A percentile compares a stretch with the other conserved stretches of the same genome.
These are phyloP conservation scores for Thelonectria rubi DNA, from an alignment of 2,329 filamentous ascomycete species.

Conservation along the genomic window DNA sequence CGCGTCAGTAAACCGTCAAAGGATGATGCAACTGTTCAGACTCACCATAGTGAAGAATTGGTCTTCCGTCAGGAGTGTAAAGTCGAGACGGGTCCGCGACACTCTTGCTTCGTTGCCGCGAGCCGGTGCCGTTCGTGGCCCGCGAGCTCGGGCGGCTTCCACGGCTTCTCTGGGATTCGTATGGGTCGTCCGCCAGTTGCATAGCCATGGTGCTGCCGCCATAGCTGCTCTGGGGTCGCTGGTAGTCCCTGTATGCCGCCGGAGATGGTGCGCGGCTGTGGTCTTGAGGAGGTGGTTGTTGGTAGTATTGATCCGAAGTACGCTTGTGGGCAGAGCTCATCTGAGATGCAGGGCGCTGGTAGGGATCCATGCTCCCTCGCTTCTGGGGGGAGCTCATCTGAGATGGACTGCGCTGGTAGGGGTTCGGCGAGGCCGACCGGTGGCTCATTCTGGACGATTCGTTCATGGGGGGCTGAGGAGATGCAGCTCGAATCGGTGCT, in stretches of 20 bases:
- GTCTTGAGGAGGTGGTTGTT: slow-evolving; percentile 61
- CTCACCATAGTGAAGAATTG: slow-evolving; percentile 95
- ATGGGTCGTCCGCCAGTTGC: slow-evolving; percentile 70
- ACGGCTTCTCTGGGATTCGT: slow-evolving; percentile 65
- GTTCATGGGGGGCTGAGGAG: slow-evolving; percentile 67
- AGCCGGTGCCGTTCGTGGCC: slow-evolving; percentile 62
- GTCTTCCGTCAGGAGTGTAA: slow-evolving; percentile 84
- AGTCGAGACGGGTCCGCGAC: slow-evolving; percentile 83
- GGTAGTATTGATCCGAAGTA: slow-evolving; percentile 61
- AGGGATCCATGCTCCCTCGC: slow-evolving; percentile 58
- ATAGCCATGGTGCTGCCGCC: slow-evolving; percentile 69
- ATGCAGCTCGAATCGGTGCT: slow-evolving; percentile 69
- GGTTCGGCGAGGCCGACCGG: slow-evolving; percentile 70
- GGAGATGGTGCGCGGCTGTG: slow-evolving; percentile 60
- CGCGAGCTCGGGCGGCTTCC: slow-evolving; percentile 60
- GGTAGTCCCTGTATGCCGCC: slow-evolving; percentile 57
- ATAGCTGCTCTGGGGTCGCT: slow-evolving; percentile 62
- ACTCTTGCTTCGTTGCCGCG: slow-evolving; percentile 78
- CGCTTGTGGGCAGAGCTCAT: slow-evolving; percentile 54
- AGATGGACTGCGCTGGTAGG: slow-evolving; percentile 58
- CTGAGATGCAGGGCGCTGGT: slow-evolving; percentile 53
- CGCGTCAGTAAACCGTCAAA: slow-evolving; percentile 33
- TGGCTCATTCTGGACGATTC: slow-evolving; percentile 51
- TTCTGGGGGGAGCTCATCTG: slow-evolving; percentile 53
- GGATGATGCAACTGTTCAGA: slow-evolving; percentile 35